Base-by-base conservation (phyloP, 805 yeast genomes). In the Pichia deserticola region DNA sequence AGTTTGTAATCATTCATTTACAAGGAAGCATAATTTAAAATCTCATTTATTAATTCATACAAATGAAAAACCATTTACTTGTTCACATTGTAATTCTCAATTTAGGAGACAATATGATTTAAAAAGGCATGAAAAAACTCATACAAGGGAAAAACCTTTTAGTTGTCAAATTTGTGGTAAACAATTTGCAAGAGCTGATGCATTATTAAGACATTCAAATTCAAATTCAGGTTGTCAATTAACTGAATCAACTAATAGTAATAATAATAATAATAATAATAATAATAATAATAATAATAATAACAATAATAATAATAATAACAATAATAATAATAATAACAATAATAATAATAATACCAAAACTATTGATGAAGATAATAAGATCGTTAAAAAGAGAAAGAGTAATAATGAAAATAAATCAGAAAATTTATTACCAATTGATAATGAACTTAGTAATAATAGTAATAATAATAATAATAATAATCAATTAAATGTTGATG, bases 81-180 rank as follows among this genome's bases (percentile, higher is more conserved):
- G 95, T 63, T 54, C 74, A 11, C 73, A 75, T 32, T 86, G 95
- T 59, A 68, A 73, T 47, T 69, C 77, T 43, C 76, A 72, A 54
- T 86, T 87, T 63, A 74, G 93, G 52, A 72, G 95, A 43, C 74
- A 79, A 33, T 90, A 86, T 62, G 95, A 87, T 62, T 70, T 87
- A 58, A 84, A 81, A 59, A 73, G 95, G 47, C 95, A 86, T 59
- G 78, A 77, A 50, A 83, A 83, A 63, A 71, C 83, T 36, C 95
- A 86, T 60, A 77, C 89, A 0, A 92, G 92, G 27, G 88, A 80
- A 55, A 81, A 77, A 61, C 90, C 92, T 1, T 81, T 68, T 60
- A 65, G 61, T 40, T 86, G 95, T 62, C 67, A 66, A 20, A 69
- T 70, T 43, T 86, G 95, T 66, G 76, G 76, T 13, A 72, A 84